Base-by-base conservation (phyloP, 805 yeast genomes). In the Clavispora asparagi region DNA sequence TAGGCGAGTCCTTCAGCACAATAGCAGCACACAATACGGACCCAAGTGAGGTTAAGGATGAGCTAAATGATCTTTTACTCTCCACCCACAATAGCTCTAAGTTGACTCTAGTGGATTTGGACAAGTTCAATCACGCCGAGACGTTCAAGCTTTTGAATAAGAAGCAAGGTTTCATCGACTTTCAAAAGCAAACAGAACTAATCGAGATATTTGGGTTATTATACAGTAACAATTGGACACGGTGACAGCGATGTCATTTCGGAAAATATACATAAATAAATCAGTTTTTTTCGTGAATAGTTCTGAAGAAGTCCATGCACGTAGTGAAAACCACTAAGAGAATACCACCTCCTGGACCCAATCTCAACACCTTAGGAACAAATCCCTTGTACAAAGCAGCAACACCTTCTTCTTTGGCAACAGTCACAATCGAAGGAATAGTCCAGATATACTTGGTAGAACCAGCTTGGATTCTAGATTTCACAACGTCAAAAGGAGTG, bases 271-370 rank as follows among this genome's bases (percentile, higher is more conserved):
- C 13, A 39, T 38, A 40, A 28, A 43, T 28, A 16, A 23, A 43
- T 16, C 27, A 38, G 33, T 52, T 49, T 30, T 47, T 50, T 48
- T 58, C 55, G 42, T 77, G 77, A 41, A 68, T 37, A n/a, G 70
- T 70, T 73, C 91, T 81, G 77, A 94, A 94, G 74, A 89, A 88
- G 65, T 91, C 97, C 95, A 91, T 90, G 53, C 91, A 82, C 23
- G 89, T 76, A 39, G 97, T 89, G 77, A 90, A 94, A n/a, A 94
- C 99, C 41, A 94, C 98, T 65, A 94, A 78, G 61, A 94, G 74
- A 56, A 94, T 90, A 75, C 99, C 99, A 67, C 99, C 99, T 62
- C 99, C 99, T 50, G 99, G 99, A 41, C 98, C 99, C 56, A 94
- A 77, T 79, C 99, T 84, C 63, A 94, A 76, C 11, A 94, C 97